phyloP scores from a whole-genome alignment of 148 eudicot genomes.

The Rhododendron ovatum region DNA sequence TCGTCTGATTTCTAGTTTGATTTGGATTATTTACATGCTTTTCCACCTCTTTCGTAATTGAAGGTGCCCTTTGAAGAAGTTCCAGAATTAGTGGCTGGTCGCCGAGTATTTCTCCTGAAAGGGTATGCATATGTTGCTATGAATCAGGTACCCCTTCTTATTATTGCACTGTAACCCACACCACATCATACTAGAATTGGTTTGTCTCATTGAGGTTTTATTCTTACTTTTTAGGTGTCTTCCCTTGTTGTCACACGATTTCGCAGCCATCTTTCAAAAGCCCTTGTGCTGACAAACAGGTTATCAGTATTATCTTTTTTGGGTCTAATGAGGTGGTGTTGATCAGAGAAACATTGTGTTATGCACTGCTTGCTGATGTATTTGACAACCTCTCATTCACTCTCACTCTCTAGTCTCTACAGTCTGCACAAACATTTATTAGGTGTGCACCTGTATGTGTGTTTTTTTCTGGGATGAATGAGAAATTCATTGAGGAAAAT shows the following conservation, averaged over 20 bases:
- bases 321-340: not conserved
- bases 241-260: conserved; percentile 73
- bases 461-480: not conserved
- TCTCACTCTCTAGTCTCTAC: not conserved
- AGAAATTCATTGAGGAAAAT: not conserved
- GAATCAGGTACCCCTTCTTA: conserved; percentile 57
- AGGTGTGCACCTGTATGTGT: not conserved
- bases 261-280: conserved; percentile 84
- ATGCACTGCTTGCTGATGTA: not conserved
- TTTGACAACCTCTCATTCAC: not conserved
- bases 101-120: conserved; percentile 66
- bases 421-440: not conserved
- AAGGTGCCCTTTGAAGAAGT: conserved; percentile 97
- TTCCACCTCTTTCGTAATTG: conserved; percentile 17
- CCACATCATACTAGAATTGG: not conserved
- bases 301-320: conserved; percentile 13
- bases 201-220: conserved; percentile 6
- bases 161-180: not conserved
- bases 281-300: conserved; percentile 87
- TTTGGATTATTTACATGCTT: conserved; percentile 8
- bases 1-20: conserved; percentile 2
- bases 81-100: conserved; percentile 83
- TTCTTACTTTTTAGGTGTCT: conserved; percentile 47
- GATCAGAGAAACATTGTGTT: not conserved
- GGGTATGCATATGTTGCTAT: conserved; percentile 90